These are phyloP conservation scores for Stachybotrys echinatus DNA, from an alignment of 2,329 filamentous ascomycete species.

Conservation along the genomic window DNA sequence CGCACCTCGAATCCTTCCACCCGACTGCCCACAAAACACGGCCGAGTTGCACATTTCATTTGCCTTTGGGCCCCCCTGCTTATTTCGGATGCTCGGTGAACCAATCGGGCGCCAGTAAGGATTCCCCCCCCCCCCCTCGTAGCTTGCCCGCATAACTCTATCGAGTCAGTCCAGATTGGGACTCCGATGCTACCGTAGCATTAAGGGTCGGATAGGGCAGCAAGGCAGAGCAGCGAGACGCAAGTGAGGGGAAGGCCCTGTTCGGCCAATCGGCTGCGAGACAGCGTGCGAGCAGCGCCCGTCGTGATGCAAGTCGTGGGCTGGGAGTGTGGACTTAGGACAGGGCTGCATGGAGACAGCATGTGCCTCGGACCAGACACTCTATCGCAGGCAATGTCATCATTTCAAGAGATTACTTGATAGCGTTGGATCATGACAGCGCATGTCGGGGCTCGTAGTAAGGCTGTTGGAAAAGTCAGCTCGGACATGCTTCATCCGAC, in stretches of 20 bases:
- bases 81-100: neutral
- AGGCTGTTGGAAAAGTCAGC: too few species aligned
- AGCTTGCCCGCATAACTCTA: neutral
- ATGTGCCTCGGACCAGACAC: neutral
- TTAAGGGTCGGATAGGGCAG: too few species aligned
- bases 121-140: neutral
- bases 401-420: too few species aligned
- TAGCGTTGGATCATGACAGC: too few species aligned
- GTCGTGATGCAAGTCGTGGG: neutral
- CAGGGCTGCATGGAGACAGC: neutral
- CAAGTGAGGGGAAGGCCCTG: neutral
- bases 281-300: neutral
- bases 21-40: neutral
- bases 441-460: too few species aligned
- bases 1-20: neutral
- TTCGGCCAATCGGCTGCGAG: neutral
- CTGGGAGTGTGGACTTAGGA: neutral
- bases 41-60: neutral
- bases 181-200: neutral
- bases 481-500: too few species aligned
- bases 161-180: neutral
- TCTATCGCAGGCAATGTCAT: too few species aligned
- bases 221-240: too few species aligned
- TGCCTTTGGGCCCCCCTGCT: too few species aligned
- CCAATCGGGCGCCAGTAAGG: neutral